phyloP scores from a whole-genome alignment of 192 early-diverging fungal species.

The Backusella psychrophila region DNA sequence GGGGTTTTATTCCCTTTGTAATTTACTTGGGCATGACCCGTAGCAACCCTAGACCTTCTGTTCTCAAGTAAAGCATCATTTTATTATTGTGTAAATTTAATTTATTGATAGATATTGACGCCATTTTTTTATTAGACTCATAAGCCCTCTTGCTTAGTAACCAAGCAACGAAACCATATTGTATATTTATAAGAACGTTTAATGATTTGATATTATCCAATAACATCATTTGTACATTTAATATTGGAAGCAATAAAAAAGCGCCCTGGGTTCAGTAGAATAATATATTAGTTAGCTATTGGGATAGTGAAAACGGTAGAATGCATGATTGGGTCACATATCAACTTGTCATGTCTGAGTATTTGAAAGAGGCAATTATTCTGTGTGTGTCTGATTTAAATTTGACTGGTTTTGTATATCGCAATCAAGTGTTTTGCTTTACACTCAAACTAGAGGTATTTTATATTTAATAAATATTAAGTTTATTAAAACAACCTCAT shows the following conservation, averaged over 20 bases:
- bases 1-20: constrained; percentile 60
- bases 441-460: no score
- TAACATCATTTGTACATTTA: not conserved
- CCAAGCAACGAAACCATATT: not conserved
- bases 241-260: not conserved
- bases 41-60: constrained; percentile 34
- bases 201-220: no score
- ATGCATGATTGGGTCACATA: no score
- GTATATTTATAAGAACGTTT: not conserved
- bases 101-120: not conserved
- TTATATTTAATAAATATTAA: no score
- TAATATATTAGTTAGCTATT: no score
- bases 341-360: no score
- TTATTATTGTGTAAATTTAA: not conserved
- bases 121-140: constrained; percentile 7
- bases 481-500: no score
- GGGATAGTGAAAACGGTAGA: no score
- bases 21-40: constrained; percentile 54
- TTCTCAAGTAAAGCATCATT: constrained; percentile 28
- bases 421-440: no score
- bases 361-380: no score
- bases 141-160: constrained; percentile 30
- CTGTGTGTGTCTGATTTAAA: no score
- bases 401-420: no score
- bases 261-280: not conserved